phyloP scores from a whole-genome alignment of 208 protist species.

The Wallacemonas rigidus region DNA sequence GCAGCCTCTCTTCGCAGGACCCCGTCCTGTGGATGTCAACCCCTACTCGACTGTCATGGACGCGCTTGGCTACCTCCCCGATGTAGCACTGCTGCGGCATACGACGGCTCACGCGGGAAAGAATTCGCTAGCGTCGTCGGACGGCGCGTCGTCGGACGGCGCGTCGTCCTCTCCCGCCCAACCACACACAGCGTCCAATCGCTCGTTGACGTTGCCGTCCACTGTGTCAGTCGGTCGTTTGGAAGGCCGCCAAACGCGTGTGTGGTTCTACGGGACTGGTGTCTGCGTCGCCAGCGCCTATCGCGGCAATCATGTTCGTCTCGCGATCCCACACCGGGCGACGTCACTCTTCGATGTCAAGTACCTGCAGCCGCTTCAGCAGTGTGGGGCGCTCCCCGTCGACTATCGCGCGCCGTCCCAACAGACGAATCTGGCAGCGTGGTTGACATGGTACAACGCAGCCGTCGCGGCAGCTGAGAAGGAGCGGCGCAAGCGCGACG shows the following conservation, averaged over 20 bases:
- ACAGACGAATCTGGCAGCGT: conserved; percentile 18
- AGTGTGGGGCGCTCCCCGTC: conserved; percentile 18
- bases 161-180: background rate
- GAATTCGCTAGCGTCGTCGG: background rate
- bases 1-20: background rate
- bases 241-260: conserved; percentile 26
- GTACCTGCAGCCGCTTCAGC: conserved; percentile 32
- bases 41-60: conserved; percentile 12
- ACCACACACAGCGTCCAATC: background rate
- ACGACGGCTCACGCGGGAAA: background rate
- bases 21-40: conserved; percentile 9
- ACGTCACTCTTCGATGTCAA: conserved; percentile 49
- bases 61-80: conserved; percentile 10
- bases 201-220: background rate
- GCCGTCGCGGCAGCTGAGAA: conserved; percentile 8
- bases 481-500: conserved; percentile 11
- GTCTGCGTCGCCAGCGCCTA: conserved; percentile 56
- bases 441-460: conserved; percentile 31
- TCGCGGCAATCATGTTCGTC: conserved; percentile 54
- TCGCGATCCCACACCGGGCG: conserved; percentile 61
- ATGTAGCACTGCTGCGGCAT: background rate
- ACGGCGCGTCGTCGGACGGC: background rate
- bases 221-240: conserved; percentile 31
- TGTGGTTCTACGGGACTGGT: conserved; percentile 67
- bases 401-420: conserved; percentile 16